These are phyloP conservation scores for Populus hybrid DNA, from an alignment of 441 rosid species.

Conservation along the genomic window DNA sequence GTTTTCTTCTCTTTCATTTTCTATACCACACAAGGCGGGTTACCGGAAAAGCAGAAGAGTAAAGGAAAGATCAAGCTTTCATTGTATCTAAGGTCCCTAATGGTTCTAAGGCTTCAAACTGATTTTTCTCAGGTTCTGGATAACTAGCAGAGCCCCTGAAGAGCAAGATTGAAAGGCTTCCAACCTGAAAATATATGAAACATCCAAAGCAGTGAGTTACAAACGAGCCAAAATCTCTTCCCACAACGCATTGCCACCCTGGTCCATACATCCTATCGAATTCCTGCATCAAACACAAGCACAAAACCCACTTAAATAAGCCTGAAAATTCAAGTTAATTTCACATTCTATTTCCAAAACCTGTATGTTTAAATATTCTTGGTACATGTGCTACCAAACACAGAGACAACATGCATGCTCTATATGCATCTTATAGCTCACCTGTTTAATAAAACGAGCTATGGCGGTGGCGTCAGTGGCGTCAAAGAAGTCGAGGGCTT, in stretches of 20 bases:
- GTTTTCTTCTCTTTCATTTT: background rate
- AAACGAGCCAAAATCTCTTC: slow-evolving; percentile 41
- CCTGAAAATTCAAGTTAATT: background rate
- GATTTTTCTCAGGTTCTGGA: background rate
- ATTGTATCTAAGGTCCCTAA: background rate
- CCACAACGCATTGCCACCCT: slow-evolving; percentile 52
- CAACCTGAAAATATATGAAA: slow-evolving; percentile 44
- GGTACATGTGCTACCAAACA: background rate
- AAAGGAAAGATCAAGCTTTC: background rate
- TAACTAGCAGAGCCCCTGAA: slow-evolving; percentile 17
- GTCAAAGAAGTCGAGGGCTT: slow-evolving; percentile 78
- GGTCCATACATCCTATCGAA: slow-evolving; percentile 46
- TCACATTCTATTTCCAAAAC: background rate
- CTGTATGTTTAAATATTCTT: background rate
- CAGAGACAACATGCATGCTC: no score
- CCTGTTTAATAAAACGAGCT: slow-evolving; percentile 77
- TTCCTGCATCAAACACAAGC: slow-evolving; percentile 26
- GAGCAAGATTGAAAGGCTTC: slow-evolving; percentile 33
- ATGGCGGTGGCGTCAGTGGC: slow-evolving; percentile 65
- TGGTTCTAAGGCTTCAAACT: background rate
- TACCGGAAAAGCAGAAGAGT: background rate
- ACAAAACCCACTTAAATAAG: background rate
- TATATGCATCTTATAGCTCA: background rate
- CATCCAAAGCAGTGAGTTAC: slow-evolving; percentile 45
- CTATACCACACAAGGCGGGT: background rate